Base-by-base conservation (phyloP, 228 moss, liverwort and hornwort species). In the Sphagnum magellanicum region DNA sequence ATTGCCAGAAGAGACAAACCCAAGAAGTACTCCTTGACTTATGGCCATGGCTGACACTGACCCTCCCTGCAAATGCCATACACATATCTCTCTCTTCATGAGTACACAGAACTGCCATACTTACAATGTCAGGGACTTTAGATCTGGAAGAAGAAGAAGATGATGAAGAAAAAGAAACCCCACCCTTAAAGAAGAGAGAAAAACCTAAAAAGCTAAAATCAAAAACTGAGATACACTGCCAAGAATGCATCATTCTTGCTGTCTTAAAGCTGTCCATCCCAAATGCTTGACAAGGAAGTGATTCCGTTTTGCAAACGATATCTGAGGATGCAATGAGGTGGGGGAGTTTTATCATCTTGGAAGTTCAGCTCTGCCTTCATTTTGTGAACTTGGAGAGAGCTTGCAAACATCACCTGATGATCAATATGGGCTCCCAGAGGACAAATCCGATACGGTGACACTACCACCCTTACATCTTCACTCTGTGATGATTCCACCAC, bases 21-120 rank as follows among this genome's bases (percentile, higher is more conserved):
- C 92, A 58, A 98, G 61, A 46, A 92, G 16, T 64, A 98, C 90
- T 10, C 98, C 98, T 73, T 76, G 89, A 65, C 81, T 83, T 68
- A 98, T 90, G 15, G 98, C 90, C 98, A 98, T 94, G 52, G 94
- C 93, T 67, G 92, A 92, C 72, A 98, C 98, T 69, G 92, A 90
- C 74, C 98, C 98, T 58, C 98, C 98, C 98, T 97, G 82, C 77
- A 66, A 72, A 16, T 61, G 6, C 59, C 59, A 77, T 32, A 32
- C 32, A 32, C 32, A 32, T 32, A 32, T 32, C 32, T 32, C 32
- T 32, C 32, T 32, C 32, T 32, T 32, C 32, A 32, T n/a, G 63
- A 14, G 61, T 8, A 48, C 4, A 65, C 6, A 32, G 48, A 68
- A 12, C 6, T 17, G 15, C 3, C 51, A 48, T 60, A 4, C 49